A percentile compares a stretch with the other conserved stretches of the same genome.
These are phyloP conservation scores for Diaporthe caulivora DNA, from an alignment of 2,329 filamentous ascomycete genomes.

Conservation along the genomic window DNA sequence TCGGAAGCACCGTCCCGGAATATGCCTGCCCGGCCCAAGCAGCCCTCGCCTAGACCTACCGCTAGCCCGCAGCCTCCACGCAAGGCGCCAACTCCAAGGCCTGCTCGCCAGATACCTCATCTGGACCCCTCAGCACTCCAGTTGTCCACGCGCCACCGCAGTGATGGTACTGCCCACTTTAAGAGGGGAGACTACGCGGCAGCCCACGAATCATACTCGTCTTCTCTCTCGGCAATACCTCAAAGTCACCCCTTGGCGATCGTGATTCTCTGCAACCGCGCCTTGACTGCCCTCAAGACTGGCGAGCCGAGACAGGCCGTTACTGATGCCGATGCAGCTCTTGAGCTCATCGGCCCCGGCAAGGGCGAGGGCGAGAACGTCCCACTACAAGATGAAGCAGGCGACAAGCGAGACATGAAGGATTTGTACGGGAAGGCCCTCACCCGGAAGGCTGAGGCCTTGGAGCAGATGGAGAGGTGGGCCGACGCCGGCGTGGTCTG, in stretches of 20 bases:
- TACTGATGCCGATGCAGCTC: slow-evolving; percentile 83
- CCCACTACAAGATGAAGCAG: slow-evolving; percentile 70
- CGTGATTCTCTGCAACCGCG: slow-evolving; percentile 90
- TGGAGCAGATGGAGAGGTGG: slow-evolving; percentile 97
- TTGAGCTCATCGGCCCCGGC: slow-evolving; percentile 82
- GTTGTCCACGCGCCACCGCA: slow-evolving; percentile 81
- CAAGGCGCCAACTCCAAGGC: slow-evolving; percentile 55
- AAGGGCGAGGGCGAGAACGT: slow-evolving; percentile 87
- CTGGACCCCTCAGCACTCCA: slow-evolving; percentile 78
- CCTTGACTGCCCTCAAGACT: slow-evolving; percentile 89
- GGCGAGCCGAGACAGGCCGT: slow-evolving; percentile 92
- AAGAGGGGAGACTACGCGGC: slow-evolving; percentile 93
- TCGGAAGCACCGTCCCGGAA: slow-evolving; percentile 53
- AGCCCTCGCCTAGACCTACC: slow-evolving; percentile 58
- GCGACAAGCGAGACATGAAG: slow-evolving; percentile 84
- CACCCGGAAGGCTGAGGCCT: slow-evolving; percentile 92
- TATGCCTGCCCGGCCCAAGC: slow-evolving; percentile 52
- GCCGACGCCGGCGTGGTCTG: slow-evolving; percentile 83
- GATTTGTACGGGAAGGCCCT: slow-evolving; percentile 95
- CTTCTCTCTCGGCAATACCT: slow-evolving; percentile 81
- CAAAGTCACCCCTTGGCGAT: slow-evolving; percentile 85
- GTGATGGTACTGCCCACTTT: slow-evolving; percentile 88
- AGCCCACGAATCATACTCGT: slow-evolving; percentile 85
- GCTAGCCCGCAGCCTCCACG: slow-evolving; percentile 60
- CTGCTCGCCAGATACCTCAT: slow-evolving; percentile 71